These are phyloP conservation scores for Canavalia ensiformis DNA, from an alignment of 306 rosid genomes.

Conservation along the genomic window DNA sequence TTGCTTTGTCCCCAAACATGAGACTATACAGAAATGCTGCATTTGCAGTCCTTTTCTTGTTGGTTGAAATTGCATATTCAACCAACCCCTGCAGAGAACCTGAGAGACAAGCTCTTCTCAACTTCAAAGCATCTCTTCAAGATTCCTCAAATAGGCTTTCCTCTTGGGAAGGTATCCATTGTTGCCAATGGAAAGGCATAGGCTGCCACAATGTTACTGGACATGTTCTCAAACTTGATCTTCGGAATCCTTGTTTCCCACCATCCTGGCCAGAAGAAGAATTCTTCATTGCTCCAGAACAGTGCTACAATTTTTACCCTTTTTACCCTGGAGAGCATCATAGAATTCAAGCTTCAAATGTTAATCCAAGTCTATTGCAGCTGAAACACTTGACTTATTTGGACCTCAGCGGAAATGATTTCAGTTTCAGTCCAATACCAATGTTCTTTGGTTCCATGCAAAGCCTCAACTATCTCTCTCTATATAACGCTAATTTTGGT, in stretches of 20 bases:
- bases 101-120: slow-evolving; percentile 34
- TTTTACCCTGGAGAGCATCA: too few species aligned
- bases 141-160: slow-evolving; percentile 36
- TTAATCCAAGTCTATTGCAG: neutral
- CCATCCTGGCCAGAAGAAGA: too few species aligned
- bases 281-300: too few species aligned
- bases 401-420: slow-evolving; percentile 20
- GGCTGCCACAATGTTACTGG: slow-evolving; percentile 31
- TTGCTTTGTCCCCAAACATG: neutral
- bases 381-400: slow-evolving; percentile 9
- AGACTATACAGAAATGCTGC: neutral
- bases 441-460: neutral
- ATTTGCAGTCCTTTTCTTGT: neutral
- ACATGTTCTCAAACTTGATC: neutral
- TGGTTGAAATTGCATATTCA: slow-evolving; percentile 19
- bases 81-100: neutral
- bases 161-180: slow-evolving; percentile 31
- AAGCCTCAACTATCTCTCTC: neutral
- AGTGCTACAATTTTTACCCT: neutral
- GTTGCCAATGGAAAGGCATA: slow-evolving; percentile 50
- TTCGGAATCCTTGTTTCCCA: neutral
- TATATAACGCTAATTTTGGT: too few species aligned
- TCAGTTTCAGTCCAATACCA: neutral
- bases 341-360: too few species aligned
- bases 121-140: slow-evolving; percentile 21